Percentiles rank a stretch among this genome's conserved stretches.
phyloP scores from a whole-genome alignment of 2,329 filamentous ascomycete species.

The Beauveria asiatica region DNA sequence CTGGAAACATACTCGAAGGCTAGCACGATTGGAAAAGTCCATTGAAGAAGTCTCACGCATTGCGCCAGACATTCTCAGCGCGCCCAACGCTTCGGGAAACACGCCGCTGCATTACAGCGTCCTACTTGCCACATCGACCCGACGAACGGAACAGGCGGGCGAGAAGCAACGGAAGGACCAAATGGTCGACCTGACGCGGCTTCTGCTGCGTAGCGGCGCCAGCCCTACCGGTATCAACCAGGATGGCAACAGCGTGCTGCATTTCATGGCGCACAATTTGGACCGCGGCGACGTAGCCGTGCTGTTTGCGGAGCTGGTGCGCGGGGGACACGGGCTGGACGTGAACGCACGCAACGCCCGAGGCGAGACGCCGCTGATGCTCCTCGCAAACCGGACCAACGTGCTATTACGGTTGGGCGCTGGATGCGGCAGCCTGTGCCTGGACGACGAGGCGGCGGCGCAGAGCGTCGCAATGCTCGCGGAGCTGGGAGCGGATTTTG shows the following conservation, averaged over 20 bases:
- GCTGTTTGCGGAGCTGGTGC: conserved; percentile 10
- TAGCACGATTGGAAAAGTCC: neutral
- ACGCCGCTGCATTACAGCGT: conserved; percentile 4
- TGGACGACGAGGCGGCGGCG: neutral
- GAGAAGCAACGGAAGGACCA: neutral
- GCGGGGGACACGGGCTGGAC: conserved; percentile 7
- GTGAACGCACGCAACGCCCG: conserved; percentile 12
- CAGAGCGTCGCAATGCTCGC: conserved; percentile 12
- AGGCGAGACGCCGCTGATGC: conserved; percentile 14
- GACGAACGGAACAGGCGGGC: neutral
- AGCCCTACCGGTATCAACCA: neutral
- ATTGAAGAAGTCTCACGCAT: neutral
- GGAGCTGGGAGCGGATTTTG: conserved; percentile 20
- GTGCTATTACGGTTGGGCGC: neutral
- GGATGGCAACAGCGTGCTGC: conserved; percentile 1
- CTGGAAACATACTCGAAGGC: neutral
- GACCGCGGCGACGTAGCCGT: neutral
- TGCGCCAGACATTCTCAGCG: neutral
- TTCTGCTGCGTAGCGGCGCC: neutral
- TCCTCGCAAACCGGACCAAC: neutral
- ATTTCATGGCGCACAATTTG: neutral
- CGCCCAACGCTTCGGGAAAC: neutral
- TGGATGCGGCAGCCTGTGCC: neutral
- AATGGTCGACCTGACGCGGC: neutral
- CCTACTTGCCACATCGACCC: neutral